A percentile compares a stretch with the other conserved stretches of the same genome.
phyloP scores from a whole-genome alignment of 2,329 filamentous ascomycete species.

The Dothideomycetes sp. region DNA sequence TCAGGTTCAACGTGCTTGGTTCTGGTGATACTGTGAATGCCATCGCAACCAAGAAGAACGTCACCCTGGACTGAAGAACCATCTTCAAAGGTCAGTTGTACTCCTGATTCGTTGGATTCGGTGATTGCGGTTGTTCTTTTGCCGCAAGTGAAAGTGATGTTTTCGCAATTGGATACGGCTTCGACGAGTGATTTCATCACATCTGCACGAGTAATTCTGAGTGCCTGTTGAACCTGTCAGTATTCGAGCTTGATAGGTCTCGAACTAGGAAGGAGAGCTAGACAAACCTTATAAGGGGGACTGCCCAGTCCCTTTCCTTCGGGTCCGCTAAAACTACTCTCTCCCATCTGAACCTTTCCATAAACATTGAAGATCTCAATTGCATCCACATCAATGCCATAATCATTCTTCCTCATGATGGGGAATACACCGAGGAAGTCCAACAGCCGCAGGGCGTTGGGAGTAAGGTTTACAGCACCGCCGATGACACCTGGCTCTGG shows the following conservation, averaged over 20 bases:
- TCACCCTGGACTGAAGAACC: constrained; percentile 25
- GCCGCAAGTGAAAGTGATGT: constrained; percentile 35
- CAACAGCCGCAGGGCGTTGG: constrained; percentile 35
- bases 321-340: constrained; percentile 34
- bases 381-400: constrained; percentile 34
- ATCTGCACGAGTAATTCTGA: constrained; percentile 37
- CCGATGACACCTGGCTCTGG: constrained; percentile 36
- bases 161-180: constrained; percentile 31
- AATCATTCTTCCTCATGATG: constrained; percentile 31
- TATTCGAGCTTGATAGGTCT: neutral
- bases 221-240: constrained; percentile 17
- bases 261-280: no score
- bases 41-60: constrained; percentile 29
- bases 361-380: constrained; percentile 39
- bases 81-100: constrained; percentile 29
- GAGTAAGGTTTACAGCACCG: constrained; percentile 40
- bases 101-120: constrained; percentile 25
- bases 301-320: constrained; percentile 36
- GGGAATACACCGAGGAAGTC: constrained; percentile 27
- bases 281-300: constrained; percentile 33
- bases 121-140: constrained; percentile 34
- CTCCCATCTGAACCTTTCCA: constrained; percentile 32
- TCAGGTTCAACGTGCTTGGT: constrained; percentile 37
- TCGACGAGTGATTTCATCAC: constrained; percentile 34
- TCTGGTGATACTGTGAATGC: constrained; percentile 33